phyloP scores from a whole-genome alignment of 2,329 filamentous ascomycete genomes.

The Beauveria sp. region DNA sequence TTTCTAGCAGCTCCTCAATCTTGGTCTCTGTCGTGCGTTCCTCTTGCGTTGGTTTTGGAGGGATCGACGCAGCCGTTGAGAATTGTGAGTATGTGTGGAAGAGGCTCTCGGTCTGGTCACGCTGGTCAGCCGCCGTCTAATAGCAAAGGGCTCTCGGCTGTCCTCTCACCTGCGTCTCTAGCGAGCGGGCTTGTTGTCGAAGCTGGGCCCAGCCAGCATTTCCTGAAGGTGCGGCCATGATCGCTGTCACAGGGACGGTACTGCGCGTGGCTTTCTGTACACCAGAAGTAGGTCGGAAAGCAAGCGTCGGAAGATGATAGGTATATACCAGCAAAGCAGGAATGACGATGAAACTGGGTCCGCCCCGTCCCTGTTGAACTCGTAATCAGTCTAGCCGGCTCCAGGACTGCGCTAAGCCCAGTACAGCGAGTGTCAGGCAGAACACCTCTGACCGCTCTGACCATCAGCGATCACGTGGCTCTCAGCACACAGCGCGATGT shows the following conservation, averaged over 20 bases:
- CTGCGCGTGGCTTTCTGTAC: background rate
- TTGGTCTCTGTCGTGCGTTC: slow-evolving; percentile 73
- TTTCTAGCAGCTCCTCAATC: slow-evolving; percentile 76
- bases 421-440: slow-evolving; percentile 10
- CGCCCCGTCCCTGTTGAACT: background rate
- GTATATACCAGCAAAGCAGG: background rate
- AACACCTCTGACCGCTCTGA: slow-evolving; percentile 22
- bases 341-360: slow-evolving; percentile 11
- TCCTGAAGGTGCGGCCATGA: slow-evolving; percentile 46
- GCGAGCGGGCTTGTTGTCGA: slow-evolving; percentile 78
- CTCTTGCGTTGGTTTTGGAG: slow-evolving; percentile 76
- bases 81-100: slow-evolving; percentile 90
- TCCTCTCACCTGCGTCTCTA: slow-evolving; percentile 75
- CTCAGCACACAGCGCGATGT: slow-evolving; percentile 6
- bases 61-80: slow-evolving; percentile 69
- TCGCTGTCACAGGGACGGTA: background rate
- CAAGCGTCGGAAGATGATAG: background rate
- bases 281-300: background rate
- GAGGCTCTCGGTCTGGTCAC: slow-evolving; percentile 66
- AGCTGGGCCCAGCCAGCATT: slow-evolving; percentile 83
- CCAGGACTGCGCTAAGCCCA: background rate
- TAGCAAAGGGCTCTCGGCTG: background rate
- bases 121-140: background rate
- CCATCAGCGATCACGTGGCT: slow-evolving; percentile 20
- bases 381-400: background rate